Percentiles rank a stretch among this genome's conserved stretches.
Conservation (phyloP, 768 basidiomycete species). For the Termitomyces titanicus region DNA sequence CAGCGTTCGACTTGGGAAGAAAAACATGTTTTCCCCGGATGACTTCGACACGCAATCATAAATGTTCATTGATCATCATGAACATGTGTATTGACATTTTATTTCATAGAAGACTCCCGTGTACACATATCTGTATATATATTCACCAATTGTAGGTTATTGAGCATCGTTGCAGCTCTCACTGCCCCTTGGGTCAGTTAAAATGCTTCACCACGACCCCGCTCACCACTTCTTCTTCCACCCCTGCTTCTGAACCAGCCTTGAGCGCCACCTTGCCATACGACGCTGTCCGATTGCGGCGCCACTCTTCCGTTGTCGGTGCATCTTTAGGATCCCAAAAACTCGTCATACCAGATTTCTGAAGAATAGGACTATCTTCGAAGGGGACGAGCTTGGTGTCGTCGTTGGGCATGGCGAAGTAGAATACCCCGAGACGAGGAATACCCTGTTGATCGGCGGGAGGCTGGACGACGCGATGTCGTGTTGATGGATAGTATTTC, state of each 20-base stretch:
- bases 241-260: constrained; percentile 28
- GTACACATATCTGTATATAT: neutral
- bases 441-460: too few relatives aligned
- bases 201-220: constrained; percentile 57
- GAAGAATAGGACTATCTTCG: constrained; percentile 44
- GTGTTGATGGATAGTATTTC: too few relatives aligned
- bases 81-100: neutral
- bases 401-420: too few relatives aligned
- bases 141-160: neutral
- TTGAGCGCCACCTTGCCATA: constrained; percentile 16
- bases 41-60: too few relatives aligned
- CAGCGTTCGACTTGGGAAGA: constrained; percentile 63
- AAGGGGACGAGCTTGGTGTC: constrained; percentile 42
- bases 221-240: constrained; percentile 53
- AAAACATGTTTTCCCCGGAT: constrained; percentile 11
- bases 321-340: constrained; percentile 35
- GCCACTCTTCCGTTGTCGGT: constrained; percentile 51
- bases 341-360: constrained; percentile 36
- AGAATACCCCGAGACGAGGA: too few relatives aligned
- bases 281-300: constrained; percentile 44
- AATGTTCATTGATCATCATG: too few relatives aligned
- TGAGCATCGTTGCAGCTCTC: neutral
- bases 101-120: neutral
- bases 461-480: too few relatives aligned
- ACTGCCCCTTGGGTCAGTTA: constrained; percentile 35